Base-by-base conservation (phyloP, 306 rosid genomes). In the Sechiopsis laciniata region DNA sequence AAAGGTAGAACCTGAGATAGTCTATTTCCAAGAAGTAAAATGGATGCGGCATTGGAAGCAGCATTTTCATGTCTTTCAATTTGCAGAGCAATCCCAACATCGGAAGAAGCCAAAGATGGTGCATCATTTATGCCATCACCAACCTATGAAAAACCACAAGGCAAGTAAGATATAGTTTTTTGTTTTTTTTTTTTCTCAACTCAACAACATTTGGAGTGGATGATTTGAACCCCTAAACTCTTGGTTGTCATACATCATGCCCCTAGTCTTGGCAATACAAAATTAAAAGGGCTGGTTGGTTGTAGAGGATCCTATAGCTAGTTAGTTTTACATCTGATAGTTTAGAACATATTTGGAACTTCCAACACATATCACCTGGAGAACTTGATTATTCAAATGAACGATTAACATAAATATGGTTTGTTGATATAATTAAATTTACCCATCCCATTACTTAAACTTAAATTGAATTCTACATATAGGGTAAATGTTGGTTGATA, bases 41-140 rank as follows among this genome's bases (percentile, higher is more conserved):
- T 88, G 66, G 99, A 94, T 10, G 99, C 96, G 4, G 99, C 97
- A 76, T 94, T 91, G n/a, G 99, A 90, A 72, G 97, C 98, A 13
- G 98, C 98, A 78, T 89, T 94, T 60, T 94, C 99, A 79, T 86
- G 97, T 58, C 87, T 88, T 79, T 89, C 97, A 74, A 85, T 85
- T 83, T 85, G 95, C 79, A 94, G 79, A 74, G 97, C 99, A 59
- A 94, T 91, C 77, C 99, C 99, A 55, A 94, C 99, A 77, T 94
- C 96, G 21, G 99, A 95, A 52, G 86, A 87, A 72, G 96, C 97
- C 87, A 94, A 85, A 71, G 97, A 91, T 55, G 98, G 98, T 71
- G 98, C 98, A 77, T 94, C 98, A 76, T 94, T 94, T 81, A 94
- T 94, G 74, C 98, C 97, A 83, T 90, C 98, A 60, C 98, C 98